phyloP scores from a whole-genome alignment of 768 basidiomycete species.

The Mycena metata region DNA sequence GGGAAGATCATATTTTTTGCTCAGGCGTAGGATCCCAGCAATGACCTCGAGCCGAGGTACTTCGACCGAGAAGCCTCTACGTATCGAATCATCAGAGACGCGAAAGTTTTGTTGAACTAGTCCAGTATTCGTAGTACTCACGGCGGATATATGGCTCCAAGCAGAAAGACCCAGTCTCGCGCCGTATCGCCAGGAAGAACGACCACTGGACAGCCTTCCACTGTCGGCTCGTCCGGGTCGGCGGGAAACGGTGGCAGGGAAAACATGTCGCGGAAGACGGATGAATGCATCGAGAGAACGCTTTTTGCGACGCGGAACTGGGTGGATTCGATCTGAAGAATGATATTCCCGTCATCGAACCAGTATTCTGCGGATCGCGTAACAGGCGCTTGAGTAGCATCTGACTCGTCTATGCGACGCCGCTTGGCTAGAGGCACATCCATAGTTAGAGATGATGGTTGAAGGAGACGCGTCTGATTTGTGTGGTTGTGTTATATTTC shows the following conservation, averaged over 20 bases:
- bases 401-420: slow-evolving; percentile 5
- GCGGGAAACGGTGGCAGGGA: slow-evolving; percentile 50
- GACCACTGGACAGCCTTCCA: slow-evolving; percentile 52
- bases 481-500: too few relatives aligned
- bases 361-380: slow-evolving; percentile 37
- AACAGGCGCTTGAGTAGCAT: not conserved
- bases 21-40: not conserved
- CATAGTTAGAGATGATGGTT: not conserved
- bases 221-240: slow-evolving; percentile 43
- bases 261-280: slow-evolving; percentile 57
- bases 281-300: slow-evolving; percentile 49
- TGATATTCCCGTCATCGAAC: slow-evolving; percentile 58
- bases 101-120: too few relatives aligned
- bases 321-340: slow-evolving; percentile 51
- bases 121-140: too few relatives aligned
- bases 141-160: too few relatives aligned
- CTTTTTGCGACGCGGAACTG: slow-evolving; percentile 54
- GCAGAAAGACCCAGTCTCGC: slow-evolving; percentile 50
- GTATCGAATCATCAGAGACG: too few relatives aligned
- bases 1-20: slow-evolving; percentile 1
- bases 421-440: not conserved
- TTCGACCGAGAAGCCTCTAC: too few relatives aligned
- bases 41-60: not conserved
- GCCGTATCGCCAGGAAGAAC: slow-evolving; percentile 48
- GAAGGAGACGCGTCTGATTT: not conserved